phyloP scores from a whole-genome alignment of 2,329 filamentous ascomycete genomes.

The Thermothelomyces thermophilus region DNA sequence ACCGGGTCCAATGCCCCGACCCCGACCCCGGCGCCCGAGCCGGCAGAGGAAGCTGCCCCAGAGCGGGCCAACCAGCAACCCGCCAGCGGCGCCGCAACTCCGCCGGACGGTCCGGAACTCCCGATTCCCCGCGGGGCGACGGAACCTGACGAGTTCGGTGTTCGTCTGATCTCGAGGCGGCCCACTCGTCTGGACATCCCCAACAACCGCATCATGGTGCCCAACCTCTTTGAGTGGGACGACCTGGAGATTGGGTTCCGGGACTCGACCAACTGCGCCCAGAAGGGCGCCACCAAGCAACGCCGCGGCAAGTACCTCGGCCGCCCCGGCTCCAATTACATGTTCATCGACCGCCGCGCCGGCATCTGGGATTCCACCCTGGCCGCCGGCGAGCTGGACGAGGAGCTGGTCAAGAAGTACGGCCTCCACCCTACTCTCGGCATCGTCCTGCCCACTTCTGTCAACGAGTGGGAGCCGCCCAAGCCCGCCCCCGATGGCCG shows the following conservation, averaged over 20 bases:
- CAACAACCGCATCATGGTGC: slow-evolving; percentile 50
- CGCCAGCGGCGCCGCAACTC: slow-evolving; percentile 23
- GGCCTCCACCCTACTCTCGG: slow-evolving; percentile 48
- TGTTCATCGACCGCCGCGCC: slow-evolving; percentile 50
- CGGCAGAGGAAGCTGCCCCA: slow-evolving; percentile 19
- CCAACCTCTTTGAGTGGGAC: slow-evolving; percentile 42
- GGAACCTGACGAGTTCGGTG: slow-evolving; percentile 47
- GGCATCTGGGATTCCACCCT: slow-evolving; percentile 48
- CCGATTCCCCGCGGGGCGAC: slow-evolving; percentile 35
- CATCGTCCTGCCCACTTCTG: slow-evolving; percentile 43
- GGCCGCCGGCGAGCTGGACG: slow-evolving; percentile 44
- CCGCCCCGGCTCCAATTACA: slow-evolving; percentile 46
- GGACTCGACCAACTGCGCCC: slow-evolving; percentile 51
- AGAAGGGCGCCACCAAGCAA: slow-evolving; percentile 45
- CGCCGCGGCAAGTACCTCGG: slow-evolving; percentile 49
- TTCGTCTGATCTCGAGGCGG: slow-evolving; percentile 40
- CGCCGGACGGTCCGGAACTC: slow-evolving; percentile 26
- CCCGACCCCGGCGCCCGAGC: slow-evolving; percentile 22
- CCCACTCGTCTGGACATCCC: slow-evolving; percentile 33
- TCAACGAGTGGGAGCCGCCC: slow-evolving; percentile 27
- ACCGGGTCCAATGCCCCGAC: slow-evolving; percentile 23
- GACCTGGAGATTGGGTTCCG: slow-evolving; percentile 53
- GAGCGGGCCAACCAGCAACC: slow-evolving; percentile 14
- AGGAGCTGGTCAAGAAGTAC: slow-evolving; percentile 43
- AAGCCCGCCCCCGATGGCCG: slow-evolving; percentile 16